Evolutionary conservation across 768 basidiomycete species (phyloP).

Genomic region (Boletus speciosus): DNA sequence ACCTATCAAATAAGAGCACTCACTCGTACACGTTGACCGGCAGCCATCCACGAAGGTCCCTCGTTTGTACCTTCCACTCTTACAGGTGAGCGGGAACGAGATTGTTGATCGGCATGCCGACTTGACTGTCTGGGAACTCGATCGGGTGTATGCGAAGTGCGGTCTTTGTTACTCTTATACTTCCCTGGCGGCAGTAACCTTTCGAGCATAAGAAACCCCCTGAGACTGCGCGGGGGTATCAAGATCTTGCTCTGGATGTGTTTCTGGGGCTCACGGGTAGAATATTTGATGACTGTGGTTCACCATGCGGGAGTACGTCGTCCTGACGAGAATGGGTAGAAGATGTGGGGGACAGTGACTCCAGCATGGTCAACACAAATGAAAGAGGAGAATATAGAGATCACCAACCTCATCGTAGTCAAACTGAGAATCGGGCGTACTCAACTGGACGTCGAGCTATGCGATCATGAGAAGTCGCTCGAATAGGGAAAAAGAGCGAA

Average conservation of each 20-base stretch:
- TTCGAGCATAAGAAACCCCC: not conserved
- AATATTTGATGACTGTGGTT: not conserved
- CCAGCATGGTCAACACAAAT: no score
- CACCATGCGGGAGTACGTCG: not conserved
- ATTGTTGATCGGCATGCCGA: not conserved
- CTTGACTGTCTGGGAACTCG: not conserved
- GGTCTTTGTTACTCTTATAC: not conserved
- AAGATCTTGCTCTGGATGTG: not conserved
- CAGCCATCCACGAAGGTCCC: not conserved
- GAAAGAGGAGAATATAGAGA: not conserved
- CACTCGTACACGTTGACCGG: no score
- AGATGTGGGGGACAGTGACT: no score
- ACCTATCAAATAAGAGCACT: no score
- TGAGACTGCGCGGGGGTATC: not conserved
- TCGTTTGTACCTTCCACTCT: not conserved
- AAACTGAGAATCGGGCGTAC: not conserved
- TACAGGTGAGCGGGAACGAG: not conserved
- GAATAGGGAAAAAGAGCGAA: not conserved
- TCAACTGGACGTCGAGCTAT: not conserved
- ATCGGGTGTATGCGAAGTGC: not conserved
- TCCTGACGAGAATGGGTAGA: not conserved
- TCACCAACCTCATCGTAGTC: not conserved
- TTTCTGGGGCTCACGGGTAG: no score
- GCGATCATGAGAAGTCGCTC: not conserved
- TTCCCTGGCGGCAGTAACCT: not conserved